Evolutionary conservation across 768 basidiomycete species (phyloP), one percentile per base, ranked within the genome.

Genomic region (Plicaturopsis crispa): DNA sequence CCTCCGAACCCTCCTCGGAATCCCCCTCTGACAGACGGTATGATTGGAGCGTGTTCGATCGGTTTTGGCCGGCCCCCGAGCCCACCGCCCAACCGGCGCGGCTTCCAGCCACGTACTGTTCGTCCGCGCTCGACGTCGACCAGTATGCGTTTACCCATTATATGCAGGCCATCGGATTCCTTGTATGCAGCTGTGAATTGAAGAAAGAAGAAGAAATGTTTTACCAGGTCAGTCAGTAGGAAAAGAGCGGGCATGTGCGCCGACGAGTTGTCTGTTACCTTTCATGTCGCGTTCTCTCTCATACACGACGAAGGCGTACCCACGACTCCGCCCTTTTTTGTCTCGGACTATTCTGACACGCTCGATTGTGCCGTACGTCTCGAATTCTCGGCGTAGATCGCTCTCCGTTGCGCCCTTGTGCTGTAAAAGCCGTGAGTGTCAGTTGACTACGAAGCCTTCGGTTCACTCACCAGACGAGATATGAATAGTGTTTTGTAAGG

Each of bases 211-310:
- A 35, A 41, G 42, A n/a, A n/a, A n/a, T n/a, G n/a, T 39, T 45
- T 48, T 26, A 16, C 41, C 42, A 40, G 31, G 41, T 36, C 33
- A 36, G 33, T 19, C 35, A 43, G 36, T 50, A 39, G 12, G 33
- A 35, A 38, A 40, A 40, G 39, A 41, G 41, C 38, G 40, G 33
- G 33, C 24, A 45, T 30, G 6, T 24, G 39, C n/a, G n/a, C n/a
- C n/a, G n/a, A n/a, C n/a, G n/a, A n/a, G n/a, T n/a, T n/a, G n/a
- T n/a, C n/a, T 31, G 10, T 35, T 58, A 93, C 93, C 93, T 77
- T 98, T 98, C 96, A 99, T 99, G 58, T 99, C 96, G 42, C 93
- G 79, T 64, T 98, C 96, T 21, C 96, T 79, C 57, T 99, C 96
- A 48, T 90, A 99, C 13, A 99, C 92, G 46, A 99, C 73, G 62